Percentiles rank a stretch among this genome's conserved stretches.
These are phyloP conservation scores for Fusarium acutatum DNA, from an alignment of 2,329 filamentous ascomycete genomes.

Conservation along the genomic window DNA sequence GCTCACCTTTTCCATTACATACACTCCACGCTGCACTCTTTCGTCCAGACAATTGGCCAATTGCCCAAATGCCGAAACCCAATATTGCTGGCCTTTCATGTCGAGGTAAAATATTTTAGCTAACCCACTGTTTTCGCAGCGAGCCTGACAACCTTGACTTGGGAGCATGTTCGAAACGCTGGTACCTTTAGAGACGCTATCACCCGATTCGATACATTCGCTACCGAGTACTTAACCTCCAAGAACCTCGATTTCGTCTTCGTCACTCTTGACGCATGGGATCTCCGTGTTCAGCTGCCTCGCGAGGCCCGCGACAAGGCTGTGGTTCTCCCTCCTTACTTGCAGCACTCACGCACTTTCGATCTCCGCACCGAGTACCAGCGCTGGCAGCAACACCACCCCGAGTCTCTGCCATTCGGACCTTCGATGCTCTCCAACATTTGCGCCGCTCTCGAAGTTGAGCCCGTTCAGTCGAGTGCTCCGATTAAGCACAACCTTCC, in stretches of 20 bases:
- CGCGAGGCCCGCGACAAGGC: slow-evolving; percentile 98
- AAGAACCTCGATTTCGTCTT: slow-evolving; percentile 98
- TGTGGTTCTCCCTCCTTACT: slow-evolving; percentile 93
- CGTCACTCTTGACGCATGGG: slow-evolving; percentile 98
- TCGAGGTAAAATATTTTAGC: slow-evolving; percentile 12
- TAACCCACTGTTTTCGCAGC: slow-evolving; percentile 62
- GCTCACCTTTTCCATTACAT: slow-evolving; percentile 27
- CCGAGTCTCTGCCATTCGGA: slow-evolving; percentile 95
- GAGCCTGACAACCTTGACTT: slow-evolving; percentile 95
- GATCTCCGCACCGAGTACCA: slow-evolving; percentile 98
- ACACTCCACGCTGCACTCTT: slow-evolving; percentile 27
- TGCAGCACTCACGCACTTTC: slow-evolving; percentile 97
- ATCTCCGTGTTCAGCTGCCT: slow-evolving; percentile 95
- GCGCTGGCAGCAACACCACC: slow-evolving; percentile 97
- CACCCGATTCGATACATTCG: slow-evolving; percentile 92
- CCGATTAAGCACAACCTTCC: slow-evolving; percentile 99
- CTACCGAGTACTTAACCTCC: slow-evolving; percentile 86
- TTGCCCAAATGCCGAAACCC: slow-evolving; percentile 15
- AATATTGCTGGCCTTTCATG: neutral
- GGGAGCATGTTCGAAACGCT: slow-evolving; percentile 98
- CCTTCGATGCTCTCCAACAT: slow-evolving; percentile 97
- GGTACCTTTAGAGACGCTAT: slow-evolving; percentile 97
- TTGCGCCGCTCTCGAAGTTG: slow-evolving; percentile 96
- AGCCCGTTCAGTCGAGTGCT: slow-evolving; percentile 95
- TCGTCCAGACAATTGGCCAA: slow-evolving; percentile 21